Evolutionary conservation across 345 rosid genomes (phyloP), one percentile per base, ranked within the genome.

Genomic region (Cardamine occulta): DNA sequence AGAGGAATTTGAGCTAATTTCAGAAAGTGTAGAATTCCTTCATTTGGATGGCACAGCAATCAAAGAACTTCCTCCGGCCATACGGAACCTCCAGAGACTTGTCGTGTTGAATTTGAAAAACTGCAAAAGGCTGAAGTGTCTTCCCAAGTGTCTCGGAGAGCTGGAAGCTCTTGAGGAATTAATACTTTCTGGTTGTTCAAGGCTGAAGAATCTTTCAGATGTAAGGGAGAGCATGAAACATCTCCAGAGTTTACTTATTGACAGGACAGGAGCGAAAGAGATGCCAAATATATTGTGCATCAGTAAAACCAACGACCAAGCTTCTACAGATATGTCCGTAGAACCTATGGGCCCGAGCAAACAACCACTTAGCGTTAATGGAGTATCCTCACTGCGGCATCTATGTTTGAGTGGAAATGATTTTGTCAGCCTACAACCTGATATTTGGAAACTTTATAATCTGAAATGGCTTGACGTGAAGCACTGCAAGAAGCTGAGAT

Each of bases 41-140:
- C 4, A 11, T 37, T 37, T 76, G 3, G 67, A 21, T 57, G 81
- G 66, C 7, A 63, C 74, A 0, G 44, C 67, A n/a, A 69, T 81
- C 2, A 13, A 13, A 4, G 66, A 61, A 19, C 51, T 81, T 14
- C 72, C 74, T 8, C 63, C 9, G 0, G 0, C 28, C 0, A 66
- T 66, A 0, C 0, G 13, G 0, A 17, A 52, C 0, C 59, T 66
- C 10, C 29, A 3, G 12, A 29, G 29, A 1, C 71, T 66, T 31
- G 29, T 32, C 4, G 1, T 47, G 0, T 52, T 66, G 45, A 66
- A 66, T 32, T 10, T 66, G 29, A 48, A 12, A 3, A 49, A 66
- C 45, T 66, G 71, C 45, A 49, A 18, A 66, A 31, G 31, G 71
- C 4, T 66, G 3, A 18, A 31, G 29, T 34, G 29, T 49, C 59